These are phyloP conservation scores for Gossypium australe DNA, from an alignment of 345 rosid species.

Conservation along the genomic window DNA sequence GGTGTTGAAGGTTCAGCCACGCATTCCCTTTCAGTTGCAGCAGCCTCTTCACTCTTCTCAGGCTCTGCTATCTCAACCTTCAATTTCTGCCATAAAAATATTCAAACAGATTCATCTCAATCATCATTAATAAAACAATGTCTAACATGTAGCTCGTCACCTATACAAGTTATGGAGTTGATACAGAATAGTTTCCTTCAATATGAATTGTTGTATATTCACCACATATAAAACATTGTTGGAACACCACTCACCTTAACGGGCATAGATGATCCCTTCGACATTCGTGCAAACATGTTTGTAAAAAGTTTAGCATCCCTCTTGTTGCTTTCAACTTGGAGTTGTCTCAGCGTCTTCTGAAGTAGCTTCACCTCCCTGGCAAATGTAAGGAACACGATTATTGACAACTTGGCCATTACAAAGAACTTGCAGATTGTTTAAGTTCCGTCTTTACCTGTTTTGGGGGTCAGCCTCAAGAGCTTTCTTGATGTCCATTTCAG, in stretches of 20 bases:
- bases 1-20: conserved; percentile 20
- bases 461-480: conserved; percentile 49
- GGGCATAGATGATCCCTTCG: conserved; percentile 3
- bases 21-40: conserved; percentile 25
- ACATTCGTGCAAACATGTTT: conserved; percentile 41
- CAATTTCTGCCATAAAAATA: conserved; percentile 30
- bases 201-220: background rate
- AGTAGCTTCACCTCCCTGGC: conserved; percentile 48
- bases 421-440: background rate
- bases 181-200: background rate
- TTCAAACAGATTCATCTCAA: background rate
- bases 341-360: conserved; percentile 40
- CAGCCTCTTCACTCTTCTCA: conserved; percentile 19
- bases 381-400: background rate
- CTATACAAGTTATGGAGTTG: background rate
- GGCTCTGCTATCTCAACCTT: conserved; percentile 31
- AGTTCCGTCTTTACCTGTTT: conserved; percentile 34
- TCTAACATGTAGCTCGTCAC: background rate
- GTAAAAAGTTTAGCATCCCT: conserved; percentile 47
- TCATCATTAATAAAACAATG: background rate
- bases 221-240: background rate
- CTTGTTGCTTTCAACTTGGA: conserved; percentile 42
- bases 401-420: background rate
- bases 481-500: conserved; percentile 50
- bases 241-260: background rate